Base-by-base conservation (phyloP, 768 basidiomycete genomes). In the Pleurotus djamor region DNA sequence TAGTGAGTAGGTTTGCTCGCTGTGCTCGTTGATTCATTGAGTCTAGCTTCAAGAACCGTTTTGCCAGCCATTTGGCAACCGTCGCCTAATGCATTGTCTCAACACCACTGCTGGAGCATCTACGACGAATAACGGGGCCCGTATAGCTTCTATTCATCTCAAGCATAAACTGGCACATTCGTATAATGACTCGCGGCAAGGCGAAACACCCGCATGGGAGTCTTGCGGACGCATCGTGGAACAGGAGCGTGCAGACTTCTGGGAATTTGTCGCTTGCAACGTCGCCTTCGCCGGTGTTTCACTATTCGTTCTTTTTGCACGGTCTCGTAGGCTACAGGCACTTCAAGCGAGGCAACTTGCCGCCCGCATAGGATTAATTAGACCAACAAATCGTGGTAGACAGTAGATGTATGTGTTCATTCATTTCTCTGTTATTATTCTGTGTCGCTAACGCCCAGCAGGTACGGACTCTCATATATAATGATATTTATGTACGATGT, bases 21-120 rank as follows among this genome's bases (percentile, higher is more conserved):
- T 41, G 32, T 41, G 48, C 56, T 43, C 55, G 59, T 48, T 49
- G 41, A 38, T 62, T 35, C 14, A 35, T 32, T 59, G 43, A 28
- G 50, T 55, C 48, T 57, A 96, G 94, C 76, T 92, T 36, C 77
- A 87, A 66, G 85, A 95, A 75, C 94, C 95, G 2, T 96, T 91
- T 72, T 98, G 95, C 74, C 87, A 92, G 68, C 95, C 96, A n/a
- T 96, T 94, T 68, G 96, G 96, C 54, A 96, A 96, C 73, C 86
- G 96, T 21, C 86, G 92, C 16, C 81, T 94, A 43, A 81, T 96
- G 78, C 95, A 95, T 69, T 98, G 95, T 61, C 68, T 83, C 36
- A 82, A 80, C 21, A 37, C 50, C 33, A 45, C 49, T 4, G 32
- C 58, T 9, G 13, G 28, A 43, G 5, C 28, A 33, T 36, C 60